Evolutionary conservation across 768 basidiomycete species (phyloP).

Genomic region (Boletus rufocinnamomeus): DNA sequence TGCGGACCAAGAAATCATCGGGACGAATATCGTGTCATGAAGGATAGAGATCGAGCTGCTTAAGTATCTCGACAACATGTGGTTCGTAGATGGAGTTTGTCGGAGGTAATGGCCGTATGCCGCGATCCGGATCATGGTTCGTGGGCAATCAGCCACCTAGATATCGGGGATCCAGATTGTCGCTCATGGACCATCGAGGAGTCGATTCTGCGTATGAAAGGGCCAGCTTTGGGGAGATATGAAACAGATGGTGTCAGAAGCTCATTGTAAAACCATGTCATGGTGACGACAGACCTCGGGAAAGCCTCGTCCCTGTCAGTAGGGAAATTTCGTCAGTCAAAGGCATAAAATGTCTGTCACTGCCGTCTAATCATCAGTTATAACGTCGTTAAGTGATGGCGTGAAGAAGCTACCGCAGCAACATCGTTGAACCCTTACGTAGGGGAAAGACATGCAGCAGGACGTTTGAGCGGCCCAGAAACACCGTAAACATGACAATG

Average conservation of each 20-base stretch:
- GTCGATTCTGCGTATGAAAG: not conserved
- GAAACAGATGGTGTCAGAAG: constrained; percentile 10
- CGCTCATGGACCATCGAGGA: not conserved
- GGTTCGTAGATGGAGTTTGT: not conserved
- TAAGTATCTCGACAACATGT: constrained; percentile 17
- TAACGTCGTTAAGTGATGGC: too few relatives aligned
- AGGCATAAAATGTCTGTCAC: too few relatives aligned
- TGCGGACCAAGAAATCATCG: constrained; percentile 15
- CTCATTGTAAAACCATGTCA: not conserved
- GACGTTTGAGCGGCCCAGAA: too few relatives aligned
- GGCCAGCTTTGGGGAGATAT: not conserved
- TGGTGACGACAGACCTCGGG: not conserved
- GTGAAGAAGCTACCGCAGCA: too few relatives aligned
- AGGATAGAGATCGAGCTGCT: not conserved
- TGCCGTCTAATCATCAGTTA: too few relatives aligned
- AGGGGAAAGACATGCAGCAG: not conserved
- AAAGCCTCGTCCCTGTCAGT: not conserved
- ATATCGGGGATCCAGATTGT: not conserved
- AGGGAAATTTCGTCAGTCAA: too few relatives aligned
- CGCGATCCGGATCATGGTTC: not conserved
- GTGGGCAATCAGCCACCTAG: too few relatives aligned
- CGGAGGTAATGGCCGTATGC: not conserved
- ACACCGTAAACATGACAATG: not conserved
- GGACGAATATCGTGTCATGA: not conserved
- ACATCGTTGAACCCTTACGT: too few relatives aligned